Conservation (phyloP, 352 stramenopile genomes). For the Blastocystis sp. region DNA sequence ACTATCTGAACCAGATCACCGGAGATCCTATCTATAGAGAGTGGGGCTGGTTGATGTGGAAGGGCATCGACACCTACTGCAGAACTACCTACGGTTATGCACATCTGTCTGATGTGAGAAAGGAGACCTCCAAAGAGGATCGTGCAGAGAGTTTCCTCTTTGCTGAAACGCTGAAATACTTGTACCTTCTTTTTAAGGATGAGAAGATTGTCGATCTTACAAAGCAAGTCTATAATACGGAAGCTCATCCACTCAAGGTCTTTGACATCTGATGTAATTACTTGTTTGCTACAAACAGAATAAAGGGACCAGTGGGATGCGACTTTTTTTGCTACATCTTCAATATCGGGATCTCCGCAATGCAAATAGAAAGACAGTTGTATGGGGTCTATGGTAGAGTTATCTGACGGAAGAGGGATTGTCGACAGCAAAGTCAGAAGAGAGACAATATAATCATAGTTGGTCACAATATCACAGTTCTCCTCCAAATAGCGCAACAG, state of each 20-base stretch:
- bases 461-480: slow-evolving; percentile 40
- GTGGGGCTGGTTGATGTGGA: slow-evolving; percentile 74
- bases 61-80: slow-evolving; percentile 81
- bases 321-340: not conserved
- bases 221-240: slow-evolving; percentile 55
- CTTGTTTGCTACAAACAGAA: slow-evolving; percentile 2
- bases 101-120: slow-evolving; percentile 25
- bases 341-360: slow-evolving; percentile 45
- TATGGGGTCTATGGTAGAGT: not conserved
- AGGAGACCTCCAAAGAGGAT: not conserved
- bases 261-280: not conserved
- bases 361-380: not conserved
- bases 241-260: slow-evolving; percentile 22
- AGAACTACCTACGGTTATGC: slow-evolving; percentile 79
- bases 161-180: slow-evolving; percentile 54
- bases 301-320: not conserved
- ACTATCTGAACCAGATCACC: slow-evolving; percentile 79
- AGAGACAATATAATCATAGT: slow-evolving; percentile 54
- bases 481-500: not conserved
- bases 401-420: not conserved
- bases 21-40: slow-evolving; percentile 72
- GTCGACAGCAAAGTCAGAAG: not conserved
- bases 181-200: slow-evolving; percentile 55
- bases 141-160: slow-evolving; percentile 57
- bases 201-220: slow-evolving; percentile 59